A percentile compares a stretch with the other conserved stretches of the same genome.
Conservation (phyloP, 176 grass and related monocot species). For the Juncus effusus region DNA sequence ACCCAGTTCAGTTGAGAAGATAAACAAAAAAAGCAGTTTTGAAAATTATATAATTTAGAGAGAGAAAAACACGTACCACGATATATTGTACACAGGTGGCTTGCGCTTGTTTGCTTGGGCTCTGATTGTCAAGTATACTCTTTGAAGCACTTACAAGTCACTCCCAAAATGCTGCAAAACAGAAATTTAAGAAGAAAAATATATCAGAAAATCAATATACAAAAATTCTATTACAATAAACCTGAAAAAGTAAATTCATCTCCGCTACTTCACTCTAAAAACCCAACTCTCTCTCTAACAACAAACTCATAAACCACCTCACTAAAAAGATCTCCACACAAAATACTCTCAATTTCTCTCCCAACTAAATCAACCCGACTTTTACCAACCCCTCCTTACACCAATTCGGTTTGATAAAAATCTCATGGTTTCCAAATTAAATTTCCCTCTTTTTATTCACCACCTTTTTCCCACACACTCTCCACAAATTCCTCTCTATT, state of each 20-base stretch:
- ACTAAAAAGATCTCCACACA: conserved; percentile 56
- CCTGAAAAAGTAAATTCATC: too few species aligned
- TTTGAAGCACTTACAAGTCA: conserved; percentile 34
- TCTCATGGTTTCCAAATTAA: conserved; percentile 23
- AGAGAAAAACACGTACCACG: neutral
- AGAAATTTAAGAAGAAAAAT: too few species aligned
- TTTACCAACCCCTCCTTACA: conserved; percentile 28
- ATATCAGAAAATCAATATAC: too few species aligned
- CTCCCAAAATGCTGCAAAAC: too few species aligned
- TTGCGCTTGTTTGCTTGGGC: conserved; percentile 18
- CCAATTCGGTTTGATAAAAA: conserved; percentile 54
- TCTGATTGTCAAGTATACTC: conserved; percentile 46
- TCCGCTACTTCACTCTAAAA: too few species aligned
- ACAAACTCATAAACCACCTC: conserved; percentile 44
- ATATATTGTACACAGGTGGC: conserved; percentile 37
- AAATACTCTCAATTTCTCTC: conserved; percentile 33
- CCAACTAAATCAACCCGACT: conserved; percentile 42
- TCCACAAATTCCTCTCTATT: conserved; percentile 49
- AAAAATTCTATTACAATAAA: too few species aligned
- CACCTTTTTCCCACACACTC: conserved; percentile 60
- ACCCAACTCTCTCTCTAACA: conserved; percentile 10
- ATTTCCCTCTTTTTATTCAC: conserved; percentile 40
- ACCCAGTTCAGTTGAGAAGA: too few species aligned
- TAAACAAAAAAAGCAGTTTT: neutral
- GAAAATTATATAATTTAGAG: neutral